Evolutionary conservation across 1,284 basidiomycete species (phyloP).

Genomic region (Athelia psychrophila): DNA sequence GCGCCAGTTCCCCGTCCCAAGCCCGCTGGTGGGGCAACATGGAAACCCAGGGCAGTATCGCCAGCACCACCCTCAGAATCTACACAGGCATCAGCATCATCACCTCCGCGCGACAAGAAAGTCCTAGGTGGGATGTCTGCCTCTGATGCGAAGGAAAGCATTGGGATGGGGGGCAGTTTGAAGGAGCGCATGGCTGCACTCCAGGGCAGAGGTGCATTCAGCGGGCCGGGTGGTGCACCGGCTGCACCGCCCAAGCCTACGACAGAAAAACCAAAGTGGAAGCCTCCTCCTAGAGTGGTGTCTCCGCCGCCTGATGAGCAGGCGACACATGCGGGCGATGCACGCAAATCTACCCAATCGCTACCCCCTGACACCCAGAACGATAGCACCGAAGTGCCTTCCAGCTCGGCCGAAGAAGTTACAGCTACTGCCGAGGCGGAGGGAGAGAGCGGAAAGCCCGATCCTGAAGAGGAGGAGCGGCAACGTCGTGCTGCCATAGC

Average conservation of each 20-base stretch:
- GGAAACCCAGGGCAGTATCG: slow-evolving; percentile 55
- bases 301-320: slow-evolving; percentile 29
- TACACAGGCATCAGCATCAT: slow-evolving; percentile 12
- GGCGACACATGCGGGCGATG: slow-evolving; percentile 10
- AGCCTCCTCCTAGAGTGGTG: slow-evolving; percentile 57
- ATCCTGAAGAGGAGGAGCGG: slow-evolving; percentile 76
- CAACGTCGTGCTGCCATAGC: slow-evolving; percentile 80
- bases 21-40: slow-evolving; percentile 55
- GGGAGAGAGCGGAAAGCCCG: slow-evolving; percentile 37
- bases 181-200: slow-evolving; percentile 93
- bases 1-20: slow-evolving; percentile 62
- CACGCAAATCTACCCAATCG: not conserved
- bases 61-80: slow-evolving; percentile 53
- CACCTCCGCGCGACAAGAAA: slow-evolving; percentile 15
- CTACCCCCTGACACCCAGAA: slow-evolving; percentile 10
- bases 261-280: slow-evolving; percentile 79
- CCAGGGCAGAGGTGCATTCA: slow-evolving; percentile 77
- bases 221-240: slow-evolving; percentile 39
- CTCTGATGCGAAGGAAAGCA: slow-evolving; percentile 80
- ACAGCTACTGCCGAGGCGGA: slow-evolving; percentile 10
- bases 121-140: slow-evolving; percentile 64
- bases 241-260: slow-evolving; percentile 58
- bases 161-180: slow-evolving; percentile 69
- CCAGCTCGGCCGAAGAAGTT: slow-evolving; percentile 27
- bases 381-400: slow-evolving; percentile 10